phyloP scores from a whole-genome alignment of 768 basidiomycete species.

The Leccinum variicolor region DNA sequence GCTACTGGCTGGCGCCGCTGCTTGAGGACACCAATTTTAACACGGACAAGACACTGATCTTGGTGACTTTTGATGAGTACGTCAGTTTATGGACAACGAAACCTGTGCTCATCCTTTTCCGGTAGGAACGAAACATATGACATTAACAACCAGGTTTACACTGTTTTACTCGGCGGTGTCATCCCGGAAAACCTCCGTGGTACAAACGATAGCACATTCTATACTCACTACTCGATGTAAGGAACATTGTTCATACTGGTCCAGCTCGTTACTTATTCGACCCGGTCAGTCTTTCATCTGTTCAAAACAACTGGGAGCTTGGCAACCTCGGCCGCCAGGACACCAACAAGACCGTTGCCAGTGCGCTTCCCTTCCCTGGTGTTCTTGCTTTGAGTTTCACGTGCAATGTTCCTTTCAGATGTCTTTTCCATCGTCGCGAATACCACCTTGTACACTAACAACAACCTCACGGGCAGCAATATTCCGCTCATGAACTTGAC shows the following conservation, averaged over 20 bases:
- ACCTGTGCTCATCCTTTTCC: not conserved
- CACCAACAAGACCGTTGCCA: conserved; percentile 42
- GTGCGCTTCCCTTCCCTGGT: conserved; percentile 1
- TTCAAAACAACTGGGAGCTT: conserved; percentile 61
- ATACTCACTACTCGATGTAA: conserved; percentile 56
- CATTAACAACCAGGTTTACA: conserved; percentile 46
- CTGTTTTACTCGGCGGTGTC: conserved; percentile 43
- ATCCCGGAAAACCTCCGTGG: conserved; percentile 41
- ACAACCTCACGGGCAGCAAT: conserved; percentile 27
- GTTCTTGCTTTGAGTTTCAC: not conserved
- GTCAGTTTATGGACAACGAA: conserved; percentile 15
- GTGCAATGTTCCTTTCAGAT: conserved; percentile 29
- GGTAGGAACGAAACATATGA: conserved; percentile 28
- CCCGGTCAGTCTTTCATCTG: conserved; percentile 40
- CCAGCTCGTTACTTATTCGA: not conserved
- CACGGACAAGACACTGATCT: conserved; percentile 48
- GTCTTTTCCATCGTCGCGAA: conserved; percentile 52
- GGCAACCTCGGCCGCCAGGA: conserved; percentile 58
- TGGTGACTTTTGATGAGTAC: conserved; percentile 64
- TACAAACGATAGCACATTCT: conserved; percentile 50
- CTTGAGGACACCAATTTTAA: conserved; percentile 53
- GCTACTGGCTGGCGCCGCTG: conserved; percentile 50
- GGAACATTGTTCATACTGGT: not conserved
- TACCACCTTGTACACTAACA: conserved; percentile 40
- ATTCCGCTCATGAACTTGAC: conserved; percentile 41